Conservation (phyloP, 768 basidiomycete genomes). For the Mycena kentingensis region DNA sequence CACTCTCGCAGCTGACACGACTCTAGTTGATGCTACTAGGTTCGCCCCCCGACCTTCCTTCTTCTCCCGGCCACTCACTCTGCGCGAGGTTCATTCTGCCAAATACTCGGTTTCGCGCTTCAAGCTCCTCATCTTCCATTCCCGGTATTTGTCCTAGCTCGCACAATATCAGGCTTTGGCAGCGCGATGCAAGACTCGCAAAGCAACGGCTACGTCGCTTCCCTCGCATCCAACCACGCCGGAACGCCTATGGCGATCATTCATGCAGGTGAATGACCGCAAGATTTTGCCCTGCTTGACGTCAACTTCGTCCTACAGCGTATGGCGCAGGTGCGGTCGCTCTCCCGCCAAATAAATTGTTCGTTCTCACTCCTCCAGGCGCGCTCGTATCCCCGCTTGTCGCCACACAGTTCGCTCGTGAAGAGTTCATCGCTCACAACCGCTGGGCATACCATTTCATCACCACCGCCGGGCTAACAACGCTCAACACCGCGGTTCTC, state of each 20-base stretch:
- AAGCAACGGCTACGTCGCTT: too few relatives aligned
- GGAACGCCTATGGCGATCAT: too few relatives aligned
- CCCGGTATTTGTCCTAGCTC: background rate
- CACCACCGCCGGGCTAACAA: background rate
- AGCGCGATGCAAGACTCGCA: too few relatives aligned
- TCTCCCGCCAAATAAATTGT: too few relatives aligned
- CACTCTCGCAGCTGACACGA: background rate
- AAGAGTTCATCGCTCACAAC: too few relatives aligned
- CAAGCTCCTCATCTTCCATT: background rate
- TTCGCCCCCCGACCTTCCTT: background rate
- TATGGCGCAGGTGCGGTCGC: too few relatives aligned
- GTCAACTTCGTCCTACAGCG: background rate
- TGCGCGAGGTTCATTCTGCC: background rate
- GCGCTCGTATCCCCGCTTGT: background rate
- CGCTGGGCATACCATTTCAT: background rate
- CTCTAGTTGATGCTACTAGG: background rate
- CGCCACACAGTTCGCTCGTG: background rate
- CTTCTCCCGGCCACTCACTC: background rate
- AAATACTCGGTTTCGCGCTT: background rate
- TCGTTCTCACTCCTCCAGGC: too few relatives aligned
- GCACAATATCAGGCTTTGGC: background rate
- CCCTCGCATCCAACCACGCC: too few relatives aligned
- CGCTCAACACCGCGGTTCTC: background rate
- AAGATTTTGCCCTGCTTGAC: background rate
- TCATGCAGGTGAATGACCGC: background rate